A percentile compares a stretch with the other conserved stretches of the same genome.
Evolutionary conservation across 179 eudicot species (phyloP).

Genomic region (Vitellaria paradoxa): DNA sequence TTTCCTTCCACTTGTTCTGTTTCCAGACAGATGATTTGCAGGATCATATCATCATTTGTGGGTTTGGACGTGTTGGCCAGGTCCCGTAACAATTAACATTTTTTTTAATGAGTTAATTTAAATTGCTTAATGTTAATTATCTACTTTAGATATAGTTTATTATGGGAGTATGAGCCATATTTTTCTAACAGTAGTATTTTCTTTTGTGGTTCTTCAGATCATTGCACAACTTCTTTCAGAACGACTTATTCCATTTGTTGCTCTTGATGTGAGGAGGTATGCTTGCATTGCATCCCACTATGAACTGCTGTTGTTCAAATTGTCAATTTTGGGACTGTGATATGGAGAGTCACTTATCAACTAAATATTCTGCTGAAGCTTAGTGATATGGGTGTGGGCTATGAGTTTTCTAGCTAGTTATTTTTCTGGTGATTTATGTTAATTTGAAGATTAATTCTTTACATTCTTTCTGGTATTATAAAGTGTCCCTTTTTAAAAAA

Average conservation of each 20-base stretch:
- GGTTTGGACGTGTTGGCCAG: constrained; percentile 99
- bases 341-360: constrained; percentile 3
- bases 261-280: constrained; percentile 97
- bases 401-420: not conserved
- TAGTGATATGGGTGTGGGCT: not conserved
- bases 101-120: not conserved
- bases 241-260: constrained; percentile 95
- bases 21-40: constrained; percentile 97
- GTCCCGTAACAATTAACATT: constrained; percentile 28
- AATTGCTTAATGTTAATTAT: not conserved
- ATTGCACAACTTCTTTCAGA: constrained; percentile 99
- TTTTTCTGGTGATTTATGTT: not conserved
- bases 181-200: not conserved
- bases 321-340: constrained; percentile 4
- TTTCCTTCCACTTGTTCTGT: constrained; percentile 1
- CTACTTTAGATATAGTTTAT: not conserved
- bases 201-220: constrained; percentile 54
- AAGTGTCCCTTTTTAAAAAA: not conserved
- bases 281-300: not conserved
- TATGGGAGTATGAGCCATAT: not conserved
- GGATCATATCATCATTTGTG: constrained; percentile 94
- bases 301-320: constrained; percentile 8
- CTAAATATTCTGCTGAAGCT: not conserved
- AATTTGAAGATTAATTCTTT: constrained; percentile 2
- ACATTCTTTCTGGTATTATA: not conserved